Base-by-base conservation (phyloP, 2,329 filamentous ascomycete species). In the Cercospora canescens region DNA sequence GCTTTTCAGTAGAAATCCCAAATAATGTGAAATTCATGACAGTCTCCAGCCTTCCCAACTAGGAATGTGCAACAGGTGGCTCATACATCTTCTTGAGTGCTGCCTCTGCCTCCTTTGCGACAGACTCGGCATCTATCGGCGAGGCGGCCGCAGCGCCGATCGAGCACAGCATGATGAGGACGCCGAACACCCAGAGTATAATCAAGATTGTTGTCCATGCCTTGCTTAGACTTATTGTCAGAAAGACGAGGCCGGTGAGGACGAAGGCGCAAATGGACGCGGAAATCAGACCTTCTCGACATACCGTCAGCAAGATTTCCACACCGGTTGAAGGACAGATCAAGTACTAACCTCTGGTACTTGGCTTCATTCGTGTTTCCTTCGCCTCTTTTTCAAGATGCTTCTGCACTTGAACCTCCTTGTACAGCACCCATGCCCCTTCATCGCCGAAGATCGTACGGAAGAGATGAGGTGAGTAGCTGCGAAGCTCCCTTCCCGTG, bases 391-490 rank as follows among this genome's bases (percentile, higher is more conserved):
- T 14, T 30, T 60, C 62, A 12, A 60, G 12, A 18, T 52, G n/a
- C n/a, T 54, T 35, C 45, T 39, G 58, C 16, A 60, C 30, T 35
- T 60, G 58, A 16, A 65, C 55, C 12, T 66, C 64, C 28, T 63
- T 67, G 34, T 65, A 69, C 8, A 64, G 34, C 2, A 60, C 37
- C 67, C 67, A 69, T 16, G 52, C 67, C 3, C 41, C 62, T 16
- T 66, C 60, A n/a, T 35, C n/a, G 8, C 67, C 67, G 50, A 72
- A 68, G 11, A 72, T 65, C 4, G 69, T 61, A 5, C 59, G 61
- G 32, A 60, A 72, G 48, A 72, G 59, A 6, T 28, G 35, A 1
- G 66, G 61, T 1, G 69, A 58, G 16, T 66, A 70, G 4, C 41
- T 62, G 2, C 37, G 60, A 4, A 72, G 39, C 32, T 72, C 69